A percentile compares a stretch with the other conserved stretches of the same genome.
Conservation (phyloP, 2,329 filamentous ascomycete species). For the Aureobasidium sp. region DNA sequence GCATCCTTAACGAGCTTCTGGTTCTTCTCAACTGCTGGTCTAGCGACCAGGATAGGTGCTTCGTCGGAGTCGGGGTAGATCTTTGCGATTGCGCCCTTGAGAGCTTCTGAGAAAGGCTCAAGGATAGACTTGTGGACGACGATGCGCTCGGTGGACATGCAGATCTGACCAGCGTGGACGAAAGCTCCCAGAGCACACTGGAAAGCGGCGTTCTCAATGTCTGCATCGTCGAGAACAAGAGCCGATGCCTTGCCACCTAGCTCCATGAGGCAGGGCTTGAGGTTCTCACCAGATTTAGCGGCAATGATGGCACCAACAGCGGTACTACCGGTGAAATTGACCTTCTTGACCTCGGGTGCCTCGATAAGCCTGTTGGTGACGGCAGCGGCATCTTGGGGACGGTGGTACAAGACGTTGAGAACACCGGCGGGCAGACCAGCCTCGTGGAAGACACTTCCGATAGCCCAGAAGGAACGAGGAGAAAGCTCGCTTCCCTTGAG, state of each 20-base stretch:
- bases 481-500: conserved; percentile 63
- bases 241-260: conserved; percentile 74
- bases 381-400: conserved; percentile 51
- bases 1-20: conserved; percentile 47
- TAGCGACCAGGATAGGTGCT: conserved; percentile 33
- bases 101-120: conserved; percentile 42
- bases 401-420: conserved; percentile 60
- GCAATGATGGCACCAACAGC: conserved; percentile 63
- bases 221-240: conserved; percentile 72
- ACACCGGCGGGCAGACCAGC: conserved; percentile 69
- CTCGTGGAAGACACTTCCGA: conserved; percentile 57
- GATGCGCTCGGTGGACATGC: conserved; percentile 65
- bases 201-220: conserved; percentile 60
- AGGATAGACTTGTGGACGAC: conserved; percentile 49
- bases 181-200: conserved; percentile 64
- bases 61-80: conserved; percentile 38
- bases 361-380: conserved; percentile 61
- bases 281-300: conserved; percentile 56
- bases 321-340: conserved; percentile 75
- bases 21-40: conserved; percentile 42
- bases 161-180: conserved; percentile 66
- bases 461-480: conserved; percentile 54
- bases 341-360: conserved; percentile 58
- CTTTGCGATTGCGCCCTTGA: conserved; percentile 38
- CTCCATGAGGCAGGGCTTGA: conserved; percentile 75